Evolutionary conservation across 345 rosid genomes (phyloP).

Genomic region (Pseudoturritis turrita): DNA sequence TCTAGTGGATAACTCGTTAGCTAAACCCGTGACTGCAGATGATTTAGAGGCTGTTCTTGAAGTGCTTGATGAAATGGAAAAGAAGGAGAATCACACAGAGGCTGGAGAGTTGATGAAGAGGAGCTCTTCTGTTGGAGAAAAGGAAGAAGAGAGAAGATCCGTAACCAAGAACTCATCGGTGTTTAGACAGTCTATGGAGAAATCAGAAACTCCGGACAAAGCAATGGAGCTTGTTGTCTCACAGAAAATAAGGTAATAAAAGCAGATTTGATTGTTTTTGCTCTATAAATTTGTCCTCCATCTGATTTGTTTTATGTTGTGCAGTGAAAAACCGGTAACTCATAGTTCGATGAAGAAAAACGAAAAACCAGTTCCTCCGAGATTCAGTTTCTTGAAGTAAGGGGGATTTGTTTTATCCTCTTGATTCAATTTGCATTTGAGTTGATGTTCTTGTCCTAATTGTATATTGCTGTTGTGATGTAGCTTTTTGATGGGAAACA

Average conservation of each 20-base stretch:
- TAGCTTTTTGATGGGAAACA: constrained; percentile 18
- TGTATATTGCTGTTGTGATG: neutral
- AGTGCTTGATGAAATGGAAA: neutral
- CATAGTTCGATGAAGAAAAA: neutral
- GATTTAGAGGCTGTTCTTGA: neutral
- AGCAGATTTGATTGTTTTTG: neutral
- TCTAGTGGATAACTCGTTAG: neutral
- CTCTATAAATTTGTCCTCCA: neutral
- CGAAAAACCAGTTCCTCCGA: neutral
- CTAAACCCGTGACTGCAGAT: neutral
- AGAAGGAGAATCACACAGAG: neutral
- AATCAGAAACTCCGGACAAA: constrained; percentile 4
- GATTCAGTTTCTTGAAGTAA: constrained; percentile 28
- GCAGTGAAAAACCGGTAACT: constrained; percentile 9
- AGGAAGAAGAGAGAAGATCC: neutral
- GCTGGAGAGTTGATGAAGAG: neutral
- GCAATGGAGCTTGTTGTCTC: constrained; percentile 4
- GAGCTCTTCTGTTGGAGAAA: neutral
- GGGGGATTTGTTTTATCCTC: neutral
- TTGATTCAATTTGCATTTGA: neutral
- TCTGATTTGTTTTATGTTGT: neutral
- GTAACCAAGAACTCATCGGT: constrained; percentile 2
- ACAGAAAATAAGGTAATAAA: constrained; percentile 20
- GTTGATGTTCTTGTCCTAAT: neutral
- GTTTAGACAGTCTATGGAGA: constrained; percentile 3